Evolutionary conservation across 441 rosid genomes (phyloP), one percentile per base, ranked within the genome.

Genomic region (Populus hybrid): DNA sequence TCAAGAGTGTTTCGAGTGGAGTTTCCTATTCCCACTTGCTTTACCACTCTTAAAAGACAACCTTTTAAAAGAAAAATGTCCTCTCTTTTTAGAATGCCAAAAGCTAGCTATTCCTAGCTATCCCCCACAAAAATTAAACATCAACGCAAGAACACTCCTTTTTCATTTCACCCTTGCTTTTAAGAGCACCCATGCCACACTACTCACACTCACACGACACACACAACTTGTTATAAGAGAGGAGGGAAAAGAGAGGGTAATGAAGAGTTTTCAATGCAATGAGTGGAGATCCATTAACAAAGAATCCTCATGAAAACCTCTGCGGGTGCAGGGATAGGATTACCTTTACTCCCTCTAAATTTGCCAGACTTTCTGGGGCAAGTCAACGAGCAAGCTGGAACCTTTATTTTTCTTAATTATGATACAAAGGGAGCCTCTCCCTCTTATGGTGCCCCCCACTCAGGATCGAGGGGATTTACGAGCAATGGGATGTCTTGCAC

Each of bases 301-400:
- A 72, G 76, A 84, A 79, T 77, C 80, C 73, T 56, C 80, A 18
- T 23, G 10, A 69, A 76, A 72, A 68, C 72, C 79, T 79, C 84
- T 63, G 69, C 42, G 66, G 76, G 70, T 71, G 75, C 16, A 71
- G 82, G 81, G 79, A 88, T 85, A 77, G 89, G 89, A 89, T 90
- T 82, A 90, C 80, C 89, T 86, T 84, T 75, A 50, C 70, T 71
- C 18, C 61, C 84, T 77, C 80, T 69, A 83, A 81, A 84, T 81
- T 83, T 81, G 86, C 74, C 84, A 86, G 78, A 83, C 91, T 88
- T 89, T 89, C 76, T 86, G 76, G 88, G 83, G 86, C 80, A 87
- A 88, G 92, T 91, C 93, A 91, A 91, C 92, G 59, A 72, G 40
- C 87, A 91, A 89, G 89, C 82, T 83, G 81, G 50, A 75, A 61